Conservation (phyloP, 2,329 filamentous ascomycete species). For the Dactylonectria estremocensis region DNA sequence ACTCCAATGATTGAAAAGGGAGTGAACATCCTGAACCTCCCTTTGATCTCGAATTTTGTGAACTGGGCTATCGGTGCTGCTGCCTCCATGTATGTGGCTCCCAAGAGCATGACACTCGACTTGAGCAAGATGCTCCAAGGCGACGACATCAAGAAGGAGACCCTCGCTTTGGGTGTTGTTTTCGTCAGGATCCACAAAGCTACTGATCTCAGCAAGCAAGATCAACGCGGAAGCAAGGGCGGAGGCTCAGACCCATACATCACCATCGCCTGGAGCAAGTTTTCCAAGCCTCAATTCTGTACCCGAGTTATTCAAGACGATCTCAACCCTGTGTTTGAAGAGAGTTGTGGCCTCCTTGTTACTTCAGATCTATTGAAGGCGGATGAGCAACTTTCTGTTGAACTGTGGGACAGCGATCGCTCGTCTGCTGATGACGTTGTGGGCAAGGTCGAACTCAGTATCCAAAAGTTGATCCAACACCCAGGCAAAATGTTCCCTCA, state of each 20-base stretch:
- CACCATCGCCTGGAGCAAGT: constrained; percentile 94
- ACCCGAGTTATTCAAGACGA: constrained; percentile 97
- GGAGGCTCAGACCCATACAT: constrained; percentile 97
- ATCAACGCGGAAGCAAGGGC: constrained; percentile 83
- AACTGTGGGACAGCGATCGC: constrained; percentile 96
- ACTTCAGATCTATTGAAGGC: constrained; percentile 93
- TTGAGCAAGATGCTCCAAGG: constrained; percentile 92
- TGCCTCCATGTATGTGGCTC: constrained; percentile 91
- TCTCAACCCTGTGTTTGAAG: constrained; percentile 93
- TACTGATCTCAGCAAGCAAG: constrained; percentile 90
- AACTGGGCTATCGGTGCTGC: constrained; percentile 94
- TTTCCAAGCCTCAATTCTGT: constrained; percentile 97
- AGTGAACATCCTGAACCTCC: constrained; percentile 91
- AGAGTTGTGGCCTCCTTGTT: constrained; percentile 87
- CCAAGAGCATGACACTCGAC: constrained; percentile 94
- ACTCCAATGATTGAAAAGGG: constrained; percentile 93
- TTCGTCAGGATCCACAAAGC: constrained; percentile 95
- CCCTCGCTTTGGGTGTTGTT: constrained; percentile 87
- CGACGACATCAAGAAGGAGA: constrained; percentile 93
- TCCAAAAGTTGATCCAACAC: constrained; percentile 94
- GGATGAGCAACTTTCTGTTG: constrained; percentile 92
- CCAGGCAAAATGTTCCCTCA: constrained; percentile 95
- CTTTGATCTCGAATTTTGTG: constrained; percentile 95
- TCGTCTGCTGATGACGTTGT: constrained; percentile 95
- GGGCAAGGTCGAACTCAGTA: constrained; percentile 92